Percentiles rank a stretch among this genome's conserved stretches.
These are phyloP conservation scores for Allodekkera sacchari DNA, from an alignment of 805 yeast genomes.

Conservation along the genomic window DNA sequence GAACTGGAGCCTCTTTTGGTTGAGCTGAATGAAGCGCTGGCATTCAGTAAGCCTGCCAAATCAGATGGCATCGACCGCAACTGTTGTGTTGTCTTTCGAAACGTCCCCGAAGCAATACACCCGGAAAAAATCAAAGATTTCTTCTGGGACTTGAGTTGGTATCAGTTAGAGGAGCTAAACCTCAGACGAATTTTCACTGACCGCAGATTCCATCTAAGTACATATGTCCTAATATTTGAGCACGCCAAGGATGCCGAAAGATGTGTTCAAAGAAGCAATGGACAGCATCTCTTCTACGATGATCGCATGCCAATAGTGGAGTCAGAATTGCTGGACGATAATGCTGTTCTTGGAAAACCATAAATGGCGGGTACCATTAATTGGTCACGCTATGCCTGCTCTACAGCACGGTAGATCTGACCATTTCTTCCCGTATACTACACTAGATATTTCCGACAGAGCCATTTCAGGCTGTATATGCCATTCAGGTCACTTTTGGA, in stretches of 20 bases:
- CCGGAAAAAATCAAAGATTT: slow-evolving; percentile 25
- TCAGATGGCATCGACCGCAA: slow-evolving; percentile 3
- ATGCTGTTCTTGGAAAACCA: neutral
- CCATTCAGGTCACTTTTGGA: too few species aligned
- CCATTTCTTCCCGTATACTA: too few species aligned
- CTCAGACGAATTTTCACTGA: slow-evolving; percentile 9
- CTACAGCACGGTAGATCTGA: too few species aligned
- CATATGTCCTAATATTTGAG: slow-evolving; percentile 37
- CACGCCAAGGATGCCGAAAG: slow-evolving; percentile 36
- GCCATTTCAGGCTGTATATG: too few species aligned
- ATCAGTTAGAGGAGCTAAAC: slow-evolving; percentile 14
- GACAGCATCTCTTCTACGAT: slow-evolving; percentile 26
- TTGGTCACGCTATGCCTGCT: neutral
- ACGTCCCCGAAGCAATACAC: slow-evolving; percentile 38
- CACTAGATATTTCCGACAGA: too few species aligned
- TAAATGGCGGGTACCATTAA: too few species aligned
- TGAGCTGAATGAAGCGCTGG: neutral
- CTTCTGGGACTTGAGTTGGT: slow-evolving; percentile 45
- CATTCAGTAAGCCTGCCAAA: neutral
- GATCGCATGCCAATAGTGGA: slow-evolving; percentile 19
- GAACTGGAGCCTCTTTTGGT: neutral
- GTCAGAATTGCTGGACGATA: slow-evolving; percentile 25
- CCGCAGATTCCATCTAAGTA: slow-evolving; percentile 7
- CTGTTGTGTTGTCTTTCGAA: slow-evolving; percentile 31
- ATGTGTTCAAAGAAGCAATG: slow-evolving; percentile 47